A percentile compares a stretch with the other conserved stretches of the same genome.
Evolutionary conservation across 129 eudicot species (phyloP).

Genomic region (Centaurea solstitialis): DNA sequence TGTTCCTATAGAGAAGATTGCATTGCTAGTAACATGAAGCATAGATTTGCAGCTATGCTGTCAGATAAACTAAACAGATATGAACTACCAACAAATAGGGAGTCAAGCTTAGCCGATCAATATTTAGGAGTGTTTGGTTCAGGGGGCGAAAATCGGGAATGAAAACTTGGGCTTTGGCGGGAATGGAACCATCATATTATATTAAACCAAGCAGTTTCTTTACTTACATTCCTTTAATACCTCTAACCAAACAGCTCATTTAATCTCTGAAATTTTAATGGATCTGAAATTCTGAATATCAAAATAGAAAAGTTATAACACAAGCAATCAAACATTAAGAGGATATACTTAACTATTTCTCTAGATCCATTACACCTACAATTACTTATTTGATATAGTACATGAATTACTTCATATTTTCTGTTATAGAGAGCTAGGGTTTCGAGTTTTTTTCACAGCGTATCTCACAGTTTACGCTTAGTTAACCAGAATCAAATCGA

Average conservation of each 20-base stretch:
- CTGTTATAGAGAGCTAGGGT: neutral
- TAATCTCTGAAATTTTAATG: neutral
- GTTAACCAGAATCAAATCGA: neutral
- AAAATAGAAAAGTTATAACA: neutral
- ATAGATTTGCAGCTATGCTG: neutral
- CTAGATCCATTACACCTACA: neutral
- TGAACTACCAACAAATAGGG: neutral
- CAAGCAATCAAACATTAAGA: neutral
- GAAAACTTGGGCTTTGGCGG: too few species aligned
- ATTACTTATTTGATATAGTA: neutral
- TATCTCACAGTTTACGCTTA: neutral
- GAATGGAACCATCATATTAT: too few species aligned
- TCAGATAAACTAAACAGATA: neutral
- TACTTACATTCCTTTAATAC: too few species aligned
- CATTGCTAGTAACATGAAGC: neutral
- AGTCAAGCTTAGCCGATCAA: neutral
- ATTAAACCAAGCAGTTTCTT: too few species aligned
- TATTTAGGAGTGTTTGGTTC: neutral
- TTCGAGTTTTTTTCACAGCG: neutral
- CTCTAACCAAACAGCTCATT: too few species aligned
- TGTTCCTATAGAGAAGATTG: neutral
- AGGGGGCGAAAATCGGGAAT: too few species aligned
- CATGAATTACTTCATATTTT: neutral
- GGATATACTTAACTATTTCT: neutral
- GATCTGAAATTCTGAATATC: neutral